Evolutionary conservation across 371 early-diverging fungal species (phyloP).

Genomic region (Batrachochytrium dendrobatidis): DNA sequence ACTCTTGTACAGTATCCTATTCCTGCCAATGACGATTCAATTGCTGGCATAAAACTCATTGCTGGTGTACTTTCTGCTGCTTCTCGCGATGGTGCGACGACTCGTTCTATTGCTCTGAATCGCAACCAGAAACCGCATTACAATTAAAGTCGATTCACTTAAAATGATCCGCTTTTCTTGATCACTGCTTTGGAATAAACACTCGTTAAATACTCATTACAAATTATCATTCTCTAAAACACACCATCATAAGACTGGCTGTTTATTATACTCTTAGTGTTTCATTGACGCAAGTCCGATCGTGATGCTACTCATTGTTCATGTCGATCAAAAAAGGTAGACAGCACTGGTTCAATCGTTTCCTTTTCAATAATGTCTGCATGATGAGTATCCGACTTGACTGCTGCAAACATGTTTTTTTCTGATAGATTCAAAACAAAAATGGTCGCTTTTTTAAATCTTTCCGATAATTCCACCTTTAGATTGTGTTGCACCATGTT

Average conservation of each 20-base stretch:
- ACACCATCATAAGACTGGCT: too few species aligned
- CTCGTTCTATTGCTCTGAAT: neutral
- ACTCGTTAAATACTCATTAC: too few species aligned
- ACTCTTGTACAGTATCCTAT: constrained; percentile 86
- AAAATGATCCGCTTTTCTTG: too few species aligned
- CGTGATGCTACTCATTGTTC: neutral
- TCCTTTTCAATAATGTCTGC: neutral
- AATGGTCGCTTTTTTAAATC: constrained; percentile 8
- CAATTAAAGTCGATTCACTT: too few species aligned
- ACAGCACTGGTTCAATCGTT: neutral
- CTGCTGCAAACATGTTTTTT: constrained; percentile 7
- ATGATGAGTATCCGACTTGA: neutral
- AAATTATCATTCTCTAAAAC: too few species aligned
- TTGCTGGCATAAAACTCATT: constrained; percentile 70
- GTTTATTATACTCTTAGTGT: too few species aligned
- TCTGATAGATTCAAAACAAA: constrained; percentile 16
- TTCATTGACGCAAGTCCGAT: too few species aligned
- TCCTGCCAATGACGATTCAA: constrained; percentile 91
- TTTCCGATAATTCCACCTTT: constrained; percentile 11
- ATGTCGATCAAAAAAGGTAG: neutral
- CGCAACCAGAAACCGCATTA: neutral
- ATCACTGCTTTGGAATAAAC: too few species aligned
- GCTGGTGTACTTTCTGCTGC: constrained; percentile 69
- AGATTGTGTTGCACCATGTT: neutral
- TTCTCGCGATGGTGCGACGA: constrained; percentile 14